Evolutionary conservation across 805 yeast species (phyloP), one percentile per base, ranked within the genome.

Genomic region (Teunomyces cretensis): DNA sequence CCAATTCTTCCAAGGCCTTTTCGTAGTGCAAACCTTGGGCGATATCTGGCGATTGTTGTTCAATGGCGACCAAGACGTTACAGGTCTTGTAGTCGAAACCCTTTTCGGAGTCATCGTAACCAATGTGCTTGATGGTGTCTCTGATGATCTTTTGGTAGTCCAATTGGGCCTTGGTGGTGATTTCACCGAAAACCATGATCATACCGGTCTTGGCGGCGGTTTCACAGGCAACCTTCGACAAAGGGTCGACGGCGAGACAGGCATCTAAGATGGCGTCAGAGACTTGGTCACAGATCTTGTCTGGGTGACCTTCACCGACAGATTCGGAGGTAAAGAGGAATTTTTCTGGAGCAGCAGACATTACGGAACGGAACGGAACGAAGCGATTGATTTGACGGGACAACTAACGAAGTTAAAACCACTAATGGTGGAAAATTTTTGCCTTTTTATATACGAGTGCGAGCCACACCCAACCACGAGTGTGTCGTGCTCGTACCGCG

Each of bases 81-180:
- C 99, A 94, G 61, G 99, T 94, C 80, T 92, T 92, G 88, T 89
- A 92, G 75, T 94, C 99, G 68, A 94, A 94, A 61, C 99, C 99
- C 79, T 94, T 94, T 43, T 80, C 96, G 53, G 96, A 86, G 67
- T 83, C 79, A 72, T 94, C 99, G 79, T 94, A 94, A 67, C 99
- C 99, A 74, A 94, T 94, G 75, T 90, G 89, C 80, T 92, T 90
- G 76, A 94, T 88, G 70, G 99, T 94, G 72, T 94, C 97, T 80
- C 99, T 90, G 71, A 94, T 83, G 64, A 94, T 84, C 76, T 92
- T 89, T 77, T 94, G 99, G 88, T 81, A 94, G 79, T 94, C 99
- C 66, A 94, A 78, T 53, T 76, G 74, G 57, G 99, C 99, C 69
- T 83, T 86, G 75, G 99, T 94, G 77, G 99, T 92, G 73, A 94